Percentiles rank a stretch among this genome's conserved stretches.
These are phyloP conservation scores for Crithidia thermophila DNA, from an alignment of 208 protist species.

Conservation along the genomic window DNA sequence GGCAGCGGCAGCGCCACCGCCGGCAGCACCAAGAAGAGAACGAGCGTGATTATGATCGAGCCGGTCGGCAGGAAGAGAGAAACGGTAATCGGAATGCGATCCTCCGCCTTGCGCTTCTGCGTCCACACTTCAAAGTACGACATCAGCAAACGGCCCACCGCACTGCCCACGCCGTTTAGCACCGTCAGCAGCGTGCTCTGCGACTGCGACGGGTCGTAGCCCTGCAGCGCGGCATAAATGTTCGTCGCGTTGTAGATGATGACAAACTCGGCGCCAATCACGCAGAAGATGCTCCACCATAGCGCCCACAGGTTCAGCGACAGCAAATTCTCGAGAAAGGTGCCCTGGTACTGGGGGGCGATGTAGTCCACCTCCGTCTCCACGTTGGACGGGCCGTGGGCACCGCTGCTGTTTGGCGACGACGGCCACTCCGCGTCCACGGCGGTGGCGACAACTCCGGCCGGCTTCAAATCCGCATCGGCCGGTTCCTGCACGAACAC, in stretches of 20 bases:
- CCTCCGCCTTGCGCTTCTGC: slow-evolving; percentile 52
- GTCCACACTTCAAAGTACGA: slow-evolving; percentile 57
- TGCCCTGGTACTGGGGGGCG: slow-evolving; percentile 60
- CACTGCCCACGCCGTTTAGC: slow-evolving; percentile 68
- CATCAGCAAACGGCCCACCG: slow-evolving; percentile 62
- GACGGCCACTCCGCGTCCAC: background rate
- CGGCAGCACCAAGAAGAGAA: slow-evolving; percentile 51
- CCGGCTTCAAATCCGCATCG: background rate
- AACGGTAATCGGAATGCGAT: slow-evolving; percentile 63
- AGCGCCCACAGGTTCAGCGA: slow-evolving; percentile 46
- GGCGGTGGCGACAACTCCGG: background rate
- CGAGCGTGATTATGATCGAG: slow-evolving; percentile 38
- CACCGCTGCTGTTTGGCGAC: too few species aligned
- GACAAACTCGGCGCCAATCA: slow-evolving; percentile 44
- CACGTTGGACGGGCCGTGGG: background rate
- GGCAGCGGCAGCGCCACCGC: slow-evolving; percentile 48
- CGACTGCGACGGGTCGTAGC: slow-evolving; percentile 26
- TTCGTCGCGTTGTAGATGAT: slow-evolving; percentile 63
- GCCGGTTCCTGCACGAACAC: too few species aligned
- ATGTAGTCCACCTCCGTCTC: slow-evolving; percentile 61
- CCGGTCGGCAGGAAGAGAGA: slow-evolving; percentile 43
- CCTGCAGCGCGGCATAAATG: slow-evolving; percentile 52
- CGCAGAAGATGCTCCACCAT: slow-evolving; percentile 46
- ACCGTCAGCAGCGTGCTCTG: slow-evolving; percentile 58
- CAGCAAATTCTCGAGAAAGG: slow-evolving; percentile 42